Conservation (phyloP, 1,284 basidiomycete genomes). For the Heterobasidion occidentale region DNA sequence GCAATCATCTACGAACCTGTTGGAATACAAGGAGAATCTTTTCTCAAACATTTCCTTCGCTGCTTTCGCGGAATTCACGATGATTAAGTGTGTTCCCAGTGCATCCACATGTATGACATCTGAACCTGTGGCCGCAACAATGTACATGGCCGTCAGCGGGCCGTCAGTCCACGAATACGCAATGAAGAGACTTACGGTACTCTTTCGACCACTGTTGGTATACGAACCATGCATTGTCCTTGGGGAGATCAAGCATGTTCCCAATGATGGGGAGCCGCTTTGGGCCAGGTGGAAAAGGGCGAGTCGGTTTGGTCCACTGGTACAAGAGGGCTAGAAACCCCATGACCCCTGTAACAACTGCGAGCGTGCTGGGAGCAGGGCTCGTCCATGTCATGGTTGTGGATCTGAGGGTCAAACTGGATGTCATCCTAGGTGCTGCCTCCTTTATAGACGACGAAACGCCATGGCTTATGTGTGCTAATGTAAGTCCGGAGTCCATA, state of each 20-base stretch:
- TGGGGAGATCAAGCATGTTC: slow-evolving; percentile 15
- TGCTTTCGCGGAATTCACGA: slow-evolving; percentile 18
- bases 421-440: slow-evolving; percentile 4
- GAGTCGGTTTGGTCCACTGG: not conserved
- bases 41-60: slow-evolving; percentile 29
- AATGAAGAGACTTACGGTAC: slow-evolving; percentile 8
- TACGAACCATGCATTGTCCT: slow-evolving; percentile 11
- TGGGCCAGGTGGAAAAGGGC: slow-evolving; percentile 13
- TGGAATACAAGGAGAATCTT: slow-evolving; percentile 12
- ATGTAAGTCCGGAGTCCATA: no score
- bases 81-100: slow-evolving; percentile 10
- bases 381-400: no score
- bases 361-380: no score
- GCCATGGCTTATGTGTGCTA: no score
- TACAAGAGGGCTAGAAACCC: no score
- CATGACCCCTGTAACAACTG: no score
- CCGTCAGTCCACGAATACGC: not conserved
- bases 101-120: slow-evolving; percentile 7
- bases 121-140: slow-evolving; percentile 2
- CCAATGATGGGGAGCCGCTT: slow-evolving; percentile 16
- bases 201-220: slow-evolving; percentile 13
- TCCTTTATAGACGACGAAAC: no score
- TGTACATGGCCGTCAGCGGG: not conserved
- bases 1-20: slow-evolving; percentile 8
- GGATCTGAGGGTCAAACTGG: no score